phyloP scores from a whole-genome alignment of 345 rosid genomes.

The Populus simonii region DNA sequence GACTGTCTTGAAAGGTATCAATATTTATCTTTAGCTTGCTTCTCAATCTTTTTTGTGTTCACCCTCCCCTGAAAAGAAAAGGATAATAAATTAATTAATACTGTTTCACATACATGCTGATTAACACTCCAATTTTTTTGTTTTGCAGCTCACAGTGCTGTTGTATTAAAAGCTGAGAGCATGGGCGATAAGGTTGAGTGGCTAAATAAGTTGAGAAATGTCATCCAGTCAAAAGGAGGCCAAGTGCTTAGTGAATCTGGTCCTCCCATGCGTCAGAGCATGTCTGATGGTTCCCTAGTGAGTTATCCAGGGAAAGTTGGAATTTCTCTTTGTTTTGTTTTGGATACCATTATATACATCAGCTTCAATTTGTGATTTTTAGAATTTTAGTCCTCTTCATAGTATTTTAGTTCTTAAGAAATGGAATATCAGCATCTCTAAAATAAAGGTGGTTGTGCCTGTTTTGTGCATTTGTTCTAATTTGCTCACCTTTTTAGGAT shows the following conservation, averaged over 20 bases:
- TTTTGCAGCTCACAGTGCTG: conserved; percentile 83
- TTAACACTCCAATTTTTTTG: neutral
- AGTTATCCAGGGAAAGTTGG: conserved; percentile 29
- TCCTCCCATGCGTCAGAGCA: conserved; percentile 75
- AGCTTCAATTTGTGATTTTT: neutral
- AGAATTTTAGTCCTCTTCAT: neutral
- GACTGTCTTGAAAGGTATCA: conserved; percentile 82
- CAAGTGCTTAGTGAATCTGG: conserved; percentile 54
- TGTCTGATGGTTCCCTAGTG: conserved; percentile 97
- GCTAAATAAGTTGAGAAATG: conserved; percentile 72
- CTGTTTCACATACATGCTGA: neutral
- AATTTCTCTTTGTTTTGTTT: no score
- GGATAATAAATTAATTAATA: neutral
- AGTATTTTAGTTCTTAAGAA: neutral
- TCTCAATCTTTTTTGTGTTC: neutral
- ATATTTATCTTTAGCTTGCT: conserved; percentile 1
- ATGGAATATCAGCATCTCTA: neutral
- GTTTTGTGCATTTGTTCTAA: neutral
- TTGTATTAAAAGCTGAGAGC: conserved; percentile 84
- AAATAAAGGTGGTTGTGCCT: neutral
- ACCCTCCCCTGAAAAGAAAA: neutral
- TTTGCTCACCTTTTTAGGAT: conserved; percentile 45
- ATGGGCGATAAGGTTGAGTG: conserved; percentile 80
- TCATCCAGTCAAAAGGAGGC: conserved; percentile 66
- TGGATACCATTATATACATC: conserved; percentile 19